Evolutionary conservation across 2,329 filamentous ascomycete species (phyloP).

Genomic region (Bipolaris zeicola): DNA sequence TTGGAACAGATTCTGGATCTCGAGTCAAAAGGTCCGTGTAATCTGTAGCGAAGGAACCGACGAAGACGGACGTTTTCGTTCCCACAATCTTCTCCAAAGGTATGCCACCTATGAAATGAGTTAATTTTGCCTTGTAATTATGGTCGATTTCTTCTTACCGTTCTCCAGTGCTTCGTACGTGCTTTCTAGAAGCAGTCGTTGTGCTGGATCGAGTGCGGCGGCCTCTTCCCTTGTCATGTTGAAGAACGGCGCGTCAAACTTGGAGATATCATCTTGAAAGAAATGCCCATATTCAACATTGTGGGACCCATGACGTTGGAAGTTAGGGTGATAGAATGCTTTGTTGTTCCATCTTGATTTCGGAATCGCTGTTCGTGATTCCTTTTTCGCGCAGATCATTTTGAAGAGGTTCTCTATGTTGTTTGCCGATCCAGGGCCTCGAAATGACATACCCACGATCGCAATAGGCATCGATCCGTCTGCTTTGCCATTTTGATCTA

Average conservation of each 20-base stretch:
- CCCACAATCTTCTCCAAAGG: neutral
- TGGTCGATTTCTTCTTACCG: neutral
- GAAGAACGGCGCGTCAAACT: conserved; percentile 4
- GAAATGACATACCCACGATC: too few species aligned
- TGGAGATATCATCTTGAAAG: neutral
- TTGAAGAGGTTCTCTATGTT: too few species aligned
- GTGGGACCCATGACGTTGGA: too few species aligned
- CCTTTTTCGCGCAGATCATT: too few species aligned
- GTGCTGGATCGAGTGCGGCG: neutral
- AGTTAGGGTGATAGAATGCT: too few species aligned
- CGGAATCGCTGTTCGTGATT: too few species aligned
- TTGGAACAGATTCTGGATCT: neutral
- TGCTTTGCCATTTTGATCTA: too few species aligned
- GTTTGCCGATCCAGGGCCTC: too few species aligned
- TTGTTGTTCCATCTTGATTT: too few species aligned
- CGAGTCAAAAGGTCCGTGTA: conserved; percentile 6
- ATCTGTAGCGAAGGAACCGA: conserved; percentile 17
- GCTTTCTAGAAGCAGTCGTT: neutral
- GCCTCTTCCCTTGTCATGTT: neutral
- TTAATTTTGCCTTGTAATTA: too few species aligned
- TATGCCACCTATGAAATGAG: neutral
- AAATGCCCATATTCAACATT: neutral
- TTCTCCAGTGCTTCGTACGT: conserved; percentile 1
- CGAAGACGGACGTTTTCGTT: conserved; percentile 18
- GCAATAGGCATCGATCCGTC: too few species aligned